Evolutionary conservation across 1,139 yeast species (phyloP).

Genomic region (Entelexis paramagnoliae): DNA sequence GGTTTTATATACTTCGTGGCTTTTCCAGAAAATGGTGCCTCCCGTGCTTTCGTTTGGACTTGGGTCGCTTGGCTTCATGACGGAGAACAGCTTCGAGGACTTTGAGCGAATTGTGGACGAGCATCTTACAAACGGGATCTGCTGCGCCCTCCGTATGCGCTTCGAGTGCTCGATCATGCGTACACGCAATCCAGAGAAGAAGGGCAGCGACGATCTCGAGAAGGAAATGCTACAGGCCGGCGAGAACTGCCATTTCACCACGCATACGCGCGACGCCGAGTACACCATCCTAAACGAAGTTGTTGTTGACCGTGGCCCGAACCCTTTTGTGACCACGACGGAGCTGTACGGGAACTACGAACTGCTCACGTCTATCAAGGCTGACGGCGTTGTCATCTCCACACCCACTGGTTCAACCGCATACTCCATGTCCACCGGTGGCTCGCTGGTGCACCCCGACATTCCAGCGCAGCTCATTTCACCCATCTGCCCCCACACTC

Average conservation of each 20-base stretch:
- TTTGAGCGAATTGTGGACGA: constrained; percentile 43
- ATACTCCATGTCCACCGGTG: constrained; percentile 77
- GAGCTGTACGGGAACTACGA: constrained; percentile 71
- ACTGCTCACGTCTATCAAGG: constrained; percentile 70
- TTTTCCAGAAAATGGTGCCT: constrained; percentile 60
- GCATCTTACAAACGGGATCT: constrained; percentile 52
- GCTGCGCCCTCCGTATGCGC: constrained; percentile 63
- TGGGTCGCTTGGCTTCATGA: constrained; percentile 75
- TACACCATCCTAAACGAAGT: constrained; percentile 73
- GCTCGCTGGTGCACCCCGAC: constrained; percentile 77
- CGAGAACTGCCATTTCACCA: constrained; percentile 24
- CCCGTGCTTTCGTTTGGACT: constrained; percentile 73
- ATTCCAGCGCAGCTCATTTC: constrained; percentile 71
- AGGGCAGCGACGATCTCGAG: constrained; percentile 25
- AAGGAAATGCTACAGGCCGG: constrained; percentile 32
- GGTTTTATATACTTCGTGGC: constrained; percentile 55
- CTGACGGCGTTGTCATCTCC: constrained; percentile 75
- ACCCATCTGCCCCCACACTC: constrained; percentile 78
- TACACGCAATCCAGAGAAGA: constrained; percentile 25
- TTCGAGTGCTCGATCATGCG: constrained; percentile 65
- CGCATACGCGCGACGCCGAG: constrained; percentile 32
- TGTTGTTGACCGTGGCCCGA: constrained; percentile 75
- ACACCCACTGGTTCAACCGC: constrained; percentile 93
- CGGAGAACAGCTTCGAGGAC: constrained; percentile 57
- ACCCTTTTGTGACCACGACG: constrained; percentile 64